Base-by-base conservation (phyloP, 129 eudicot species). In the Smallanthus sonchifolius region DNA sequence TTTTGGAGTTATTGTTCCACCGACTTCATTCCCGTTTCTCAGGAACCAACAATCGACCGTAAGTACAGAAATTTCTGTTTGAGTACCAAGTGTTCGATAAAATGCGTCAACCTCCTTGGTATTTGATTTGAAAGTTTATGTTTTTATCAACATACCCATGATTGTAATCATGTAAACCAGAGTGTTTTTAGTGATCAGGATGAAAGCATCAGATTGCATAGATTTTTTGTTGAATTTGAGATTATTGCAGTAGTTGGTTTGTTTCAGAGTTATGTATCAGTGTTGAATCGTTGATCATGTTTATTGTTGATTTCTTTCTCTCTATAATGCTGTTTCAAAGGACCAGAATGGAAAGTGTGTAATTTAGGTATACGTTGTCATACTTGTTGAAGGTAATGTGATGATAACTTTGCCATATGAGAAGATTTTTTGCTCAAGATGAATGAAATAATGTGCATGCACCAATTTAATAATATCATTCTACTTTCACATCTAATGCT, bases 381-480 rank as follows among this genome's bases (percentile, higher is more conserved):
- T 39, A 20, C 6, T 5, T 30, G 7, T 2, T 68, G 40, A 77
- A 43, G 57, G 61, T 77, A 44, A 57, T 67, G 24, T 44, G 51
- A 68, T 74, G 9, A 74, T 63, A 7, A 9, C 14, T 10, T 36
- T 62, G 48, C 17, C 71, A 20, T 63, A 62, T 63, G 28, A 74
- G 78, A 20, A 62, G 57, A 68, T 77, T 68, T 77, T 62, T 69
- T 77, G 37, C 80, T 55, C 13, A 54, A 55, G 55, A 54, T 55
- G 57, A n/a, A 10, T 67, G n/a, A 54, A 66, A 30, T 61, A 11
- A 64, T 5, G 70, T 62, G 34, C 16, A n/a, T 28, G n/a, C 37
- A 47, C 16, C 38, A 10, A 2, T 9, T 7, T 34, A 39, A 11
- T 14, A 59, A 39, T 9, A 17, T 28, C 56, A 40, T 7, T 72